Evolutionary conservation across 768 basidiomycete genomes (phyloP).

Genomic region (Calocybe gangraenosa): DNA sequence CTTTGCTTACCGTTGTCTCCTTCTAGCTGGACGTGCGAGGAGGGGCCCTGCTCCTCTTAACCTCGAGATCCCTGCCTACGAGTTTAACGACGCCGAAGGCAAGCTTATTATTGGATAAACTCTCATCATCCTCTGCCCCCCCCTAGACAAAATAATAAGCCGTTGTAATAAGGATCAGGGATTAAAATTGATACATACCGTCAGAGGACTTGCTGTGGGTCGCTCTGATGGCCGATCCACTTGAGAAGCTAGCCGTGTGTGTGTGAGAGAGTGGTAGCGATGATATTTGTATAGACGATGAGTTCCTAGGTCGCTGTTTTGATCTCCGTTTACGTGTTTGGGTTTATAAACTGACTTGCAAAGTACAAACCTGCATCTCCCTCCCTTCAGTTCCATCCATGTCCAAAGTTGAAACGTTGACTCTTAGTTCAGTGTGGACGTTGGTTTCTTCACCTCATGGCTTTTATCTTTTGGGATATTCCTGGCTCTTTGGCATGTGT

Average conservation of each 20-base stretch:
- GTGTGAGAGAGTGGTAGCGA: no score
- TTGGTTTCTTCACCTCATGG: slow-evolving; percentile 33
- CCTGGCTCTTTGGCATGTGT: slow-evolving; percentile 71
- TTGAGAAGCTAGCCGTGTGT: no score
- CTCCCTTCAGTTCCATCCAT: slow-evolving; percentile 16
- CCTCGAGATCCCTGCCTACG: slow-evolving; percentile 87
- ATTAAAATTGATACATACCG: slow-evolving; percentile 7
- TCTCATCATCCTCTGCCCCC: slow-evolving; percentile 17
- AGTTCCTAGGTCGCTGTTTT: no score
- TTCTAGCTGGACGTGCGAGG: slow-evolving; percentile 84
- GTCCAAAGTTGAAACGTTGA: slow-evolving; percentile 33
- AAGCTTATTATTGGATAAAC: slow-evolving; percentile 84
- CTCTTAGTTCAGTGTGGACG: slow-evolving; percentile 25
- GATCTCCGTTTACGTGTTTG: no score
- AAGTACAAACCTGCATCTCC: slow-evolving; percentile 1
- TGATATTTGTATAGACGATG: no score
- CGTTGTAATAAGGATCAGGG: slow-evolving; percentile 6
- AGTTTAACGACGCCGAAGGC: slow-evolving; percentile 82
- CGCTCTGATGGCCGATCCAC: no score
- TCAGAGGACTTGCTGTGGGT: no score
- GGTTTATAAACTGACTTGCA: slow-evolving; percentile 4
- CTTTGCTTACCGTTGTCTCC: slow-evolving; percentile 12
- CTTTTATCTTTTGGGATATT: slow-evolving; percentile 52
- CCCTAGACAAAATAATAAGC: slow-evolving; percentile 21
- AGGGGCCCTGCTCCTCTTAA: slow-evolving; percentile 98